phyloP scores from a whole-genome alignment of 1,139 yeast genomes.

The Neolecta irregularis region DNA sequence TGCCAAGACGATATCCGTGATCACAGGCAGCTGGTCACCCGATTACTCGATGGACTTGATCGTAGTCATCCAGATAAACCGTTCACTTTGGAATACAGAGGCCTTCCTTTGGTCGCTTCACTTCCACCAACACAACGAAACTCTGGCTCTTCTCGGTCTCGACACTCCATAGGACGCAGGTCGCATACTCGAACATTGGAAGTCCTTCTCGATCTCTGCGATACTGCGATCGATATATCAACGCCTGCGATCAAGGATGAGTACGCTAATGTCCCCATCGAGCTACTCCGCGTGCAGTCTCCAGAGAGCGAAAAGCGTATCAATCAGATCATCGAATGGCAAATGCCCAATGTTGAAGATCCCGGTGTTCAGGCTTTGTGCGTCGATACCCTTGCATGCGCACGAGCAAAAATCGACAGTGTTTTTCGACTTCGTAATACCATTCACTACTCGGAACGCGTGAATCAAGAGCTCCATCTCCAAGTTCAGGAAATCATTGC shows the following conservation, averaged over 20 bases:
- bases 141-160: conserved; percentile 4
- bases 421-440: conserved; percentile 65
- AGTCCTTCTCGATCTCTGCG: conserved; percentile 50
- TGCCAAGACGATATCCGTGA: conserved; percentile 68
- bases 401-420: conserved; percentile 54
- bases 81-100: conserved; percentile 12
- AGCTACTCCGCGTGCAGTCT: conserved; percentile 28
- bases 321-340: conserved; percentile 38
- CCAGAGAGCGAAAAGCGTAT: conserved; percentile 62
- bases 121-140: conserved; percentile 1
- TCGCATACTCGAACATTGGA: conserved; percentile 60
- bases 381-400: conserved; percentile 50
- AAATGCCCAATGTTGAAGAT: conserved; percentile 41
- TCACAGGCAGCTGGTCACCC: conserved; percentile 42
- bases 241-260: conserved; percentile 29
- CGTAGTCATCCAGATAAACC: conserved; percentile 6
- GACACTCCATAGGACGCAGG: conserved; percentile 21
- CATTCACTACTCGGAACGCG: conserved; percentile 59
- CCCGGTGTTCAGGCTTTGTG: conserved; percentile 48
- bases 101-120: conserved; percentile 10
- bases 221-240: conserved; percentile 58
- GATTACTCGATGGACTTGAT: conserved; percentile 29
- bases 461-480: conserved; percentile 66
- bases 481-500: conserved; percentile 52
- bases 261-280: conserved; percentile 17